Percentiles rank a stretch among this genome's conserved stretches.
phyloP scores from a whole-genome alignment of 2,329 filamentous ascomycete species.

The Phialophora expanda region DNA sequence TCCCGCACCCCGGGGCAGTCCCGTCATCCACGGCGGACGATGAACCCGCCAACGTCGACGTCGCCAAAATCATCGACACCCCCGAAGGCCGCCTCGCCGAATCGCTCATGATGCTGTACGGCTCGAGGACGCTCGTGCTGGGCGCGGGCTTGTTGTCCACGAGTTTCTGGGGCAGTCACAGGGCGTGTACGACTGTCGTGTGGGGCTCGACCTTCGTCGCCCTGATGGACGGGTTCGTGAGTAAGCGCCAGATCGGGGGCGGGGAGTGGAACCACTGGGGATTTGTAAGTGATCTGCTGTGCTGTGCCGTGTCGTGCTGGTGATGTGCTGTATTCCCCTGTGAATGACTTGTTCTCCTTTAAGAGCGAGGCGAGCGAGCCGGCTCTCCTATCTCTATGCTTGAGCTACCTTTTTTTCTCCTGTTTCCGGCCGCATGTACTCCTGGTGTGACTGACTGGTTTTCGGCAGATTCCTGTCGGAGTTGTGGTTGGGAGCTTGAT shows the following conservation, averaged over 20 bases:
- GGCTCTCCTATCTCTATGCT: neutral
- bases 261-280: slow-evolving; percentile 17
- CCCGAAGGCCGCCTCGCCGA: slow-evolving; percentile 16
- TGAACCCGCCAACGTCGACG: neutral
- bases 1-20: slow-evolving; percentile 13
- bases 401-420: too few relatives aligned
- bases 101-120: slow-evolving; percentile 19
- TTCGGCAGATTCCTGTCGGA: slow-evolving; percentile 5
- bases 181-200: slow-evolving; percentile 3
- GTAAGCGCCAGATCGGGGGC: slow-evolving; percentile 15
- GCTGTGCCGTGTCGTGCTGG: neutral
- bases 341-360: neutral
- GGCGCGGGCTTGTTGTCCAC: slow-evolving; percentile 10
- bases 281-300: slow-evolving; percentile 1
- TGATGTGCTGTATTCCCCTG: neutral
- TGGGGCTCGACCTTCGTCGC: slow-evolving; percentile 3
- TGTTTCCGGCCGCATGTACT: neutral
- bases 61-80: slow-evolving; percentile 8
- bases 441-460: neutral
- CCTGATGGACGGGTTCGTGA: slow-evolving; percentile 15
- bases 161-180: slow-evolving; percentile 8
- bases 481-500: slow-evolving; percentile 6
- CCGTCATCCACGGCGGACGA: neutral
- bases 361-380: neutral
- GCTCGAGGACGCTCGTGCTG: slow-evolving; percentile 11